A percentile compares a stretch with the other conserved stretches of the same genome.
These are phyloP conservation scores for Hirsutella minnesotensis DNA, from an alignment of 2,329 filamentous ascomycete species.

Conservation along the genomic window DNA sequence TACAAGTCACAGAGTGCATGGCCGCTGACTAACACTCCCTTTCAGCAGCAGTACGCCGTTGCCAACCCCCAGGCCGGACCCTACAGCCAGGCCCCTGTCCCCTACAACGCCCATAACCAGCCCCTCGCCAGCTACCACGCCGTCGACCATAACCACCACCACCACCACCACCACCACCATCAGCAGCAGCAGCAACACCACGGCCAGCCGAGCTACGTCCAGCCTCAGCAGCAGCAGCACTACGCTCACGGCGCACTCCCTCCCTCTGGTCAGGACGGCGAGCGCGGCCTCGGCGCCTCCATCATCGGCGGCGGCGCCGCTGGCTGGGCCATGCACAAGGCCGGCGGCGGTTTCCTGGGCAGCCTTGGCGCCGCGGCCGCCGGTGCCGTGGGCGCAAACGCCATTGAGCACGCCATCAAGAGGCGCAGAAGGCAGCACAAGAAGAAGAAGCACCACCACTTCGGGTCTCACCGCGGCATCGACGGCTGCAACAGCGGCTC, in stretches of 20 bases:
- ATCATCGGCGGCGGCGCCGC: slow-evolving; percentile 40
- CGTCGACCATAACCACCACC: not conserved
- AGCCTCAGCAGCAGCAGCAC: slow-evolving; percentile 7
- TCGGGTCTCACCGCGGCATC: too few species aligned
- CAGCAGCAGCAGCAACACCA: slow-evolving; percentile 14
- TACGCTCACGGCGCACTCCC: slow-evolving; percentile 16
- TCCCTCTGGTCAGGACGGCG: slow-evolving; percentile 22
- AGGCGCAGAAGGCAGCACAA: slow-evolving; percentile 18
- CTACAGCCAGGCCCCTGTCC: not conserved
- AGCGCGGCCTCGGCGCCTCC: slow-evolving; percentile 44
- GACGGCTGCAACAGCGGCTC: too few species aligned
- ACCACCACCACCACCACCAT: slow-evolving; percentile 9
- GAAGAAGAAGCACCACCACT: slow-evolving; percentile 5
- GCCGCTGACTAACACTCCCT: slow-evolving; percentile 2
- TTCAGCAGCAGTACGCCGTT: slow-evolving; percentile 10
- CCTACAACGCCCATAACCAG: too few species aligned
- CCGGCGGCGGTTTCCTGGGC: slow-evolving; percentile 39
- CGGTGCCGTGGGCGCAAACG: slow-evolving; percentile 43
- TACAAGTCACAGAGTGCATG: slow-evolving; percentile 1
- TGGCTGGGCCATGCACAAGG: slow-evolving; percentile 40
- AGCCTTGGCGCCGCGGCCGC: slow-evolving; percentile 37
- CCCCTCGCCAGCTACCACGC: too few species aligned
- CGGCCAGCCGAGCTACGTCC: slow-evolving; percentile 8
- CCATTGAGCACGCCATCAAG: slow-evolving; percentile 31
- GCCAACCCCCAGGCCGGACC: slow-evolving; percentile 8